Evolutionary conservation across 2,329 filamentous ascomycete species (phyloP), one percentile per base, ranked within the genome.

Genomic region (Cladophialophora yegresii): DNA sequence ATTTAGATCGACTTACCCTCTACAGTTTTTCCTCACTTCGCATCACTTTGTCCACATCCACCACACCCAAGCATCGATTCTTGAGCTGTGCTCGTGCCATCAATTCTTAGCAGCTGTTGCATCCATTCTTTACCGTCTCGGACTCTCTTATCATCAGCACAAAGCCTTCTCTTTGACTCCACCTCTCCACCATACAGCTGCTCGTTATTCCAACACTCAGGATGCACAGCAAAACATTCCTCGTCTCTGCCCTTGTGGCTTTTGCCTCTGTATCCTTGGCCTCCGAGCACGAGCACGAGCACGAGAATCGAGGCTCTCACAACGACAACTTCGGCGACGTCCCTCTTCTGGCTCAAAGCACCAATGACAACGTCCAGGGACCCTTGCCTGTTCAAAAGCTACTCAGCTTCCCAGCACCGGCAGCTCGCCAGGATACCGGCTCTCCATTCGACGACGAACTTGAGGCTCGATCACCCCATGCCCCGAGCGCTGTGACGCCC

Each of bases 71-170:
- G 60, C 43, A 63, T 66, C 43, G 10, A 47, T 54, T 61, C 32
- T 61, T 57, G 51, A 51, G 51, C 53, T 45, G 45, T 55, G 62
- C 54, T 64, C 33, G 40, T 56, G 51, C 45, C 30, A n/a, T 40
- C 57, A 33, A 64, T 45, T 65, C 55, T 54, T 54, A 65, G 58
- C 58, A 58, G 63, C 54, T 54, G 54, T 33, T 58, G 20, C 56
- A 59, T 40, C 40, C 58, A 36, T 58, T 65, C 54, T 58, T 50
- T 65, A 33, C 49, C 59, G 5, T 26, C 36, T 32, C 49, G 20
- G 23, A 16, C 45, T 51, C 58, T 26, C 22, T 36, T 32, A 20
- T 33, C 58, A 20, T 16, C 32, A 47, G 7, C 6, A 10, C 23
- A n/a, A 50, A n/a, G 20, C 28, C 9, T 62, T 57, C 10, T 56